Evolutionary conservation across 1,284 basidiomycete genomes (phyloP).

Genomic region (Apiotrichum mycotoxinovorans): DNA sequence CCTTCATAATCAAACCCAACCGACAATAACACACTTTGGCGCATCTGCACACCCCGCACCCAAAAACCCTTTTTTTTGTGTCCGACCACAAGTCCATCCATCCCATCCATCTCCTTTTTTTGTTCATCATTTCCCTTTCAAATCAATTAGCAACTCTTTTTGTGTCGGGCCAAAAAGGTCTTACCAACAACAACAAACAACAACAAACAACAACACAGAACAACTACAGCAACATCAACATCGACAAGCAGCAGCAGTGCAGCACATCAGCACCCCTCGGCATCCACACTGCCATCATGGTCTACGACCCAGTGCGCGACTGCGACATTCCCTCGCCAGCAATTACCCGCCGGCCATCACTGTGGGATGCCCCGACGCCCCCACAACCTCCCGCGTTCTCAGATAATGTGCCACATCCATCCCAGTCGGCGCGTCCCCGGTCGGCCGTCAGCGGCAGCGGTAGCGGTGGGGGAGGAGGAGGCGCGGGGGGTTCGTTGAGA

Average conservation of each 20-base stretch:
- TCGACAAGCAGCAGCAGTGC: not conserved
- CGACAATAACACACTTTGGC: too few species aligned
- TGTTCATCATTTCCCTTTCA: too few species aligned
- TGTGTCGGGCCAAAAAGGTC: too few species aligned
- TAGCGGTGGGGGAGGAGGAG: conserved; percentile 3
- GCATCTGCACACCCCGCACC: too few species aligned
- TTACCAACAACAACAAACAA: too few species aligned
- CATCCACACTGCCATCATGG: conserved; percentile 24
- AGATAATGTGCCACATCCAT: not conserved
- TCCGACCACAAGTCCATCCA: too few species aligned
- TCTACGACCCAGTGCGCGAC: conserved; percentile 47
- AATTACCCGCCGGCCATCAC: conserved; percentile 13
- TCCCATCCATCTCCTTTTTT: too few species aligned
- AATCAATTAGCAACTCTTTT: too few species aligned
- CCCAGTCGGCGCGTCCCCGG: not conserved
- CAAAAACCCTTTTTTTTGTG: too few species aligned
- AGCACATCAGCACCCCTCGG: not conserved
- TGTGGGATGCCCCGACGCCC: conserved; percentile 12
- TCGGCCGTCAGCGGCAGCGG: conserved; percentile 1
- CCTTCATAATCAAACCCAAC: too few species aligned
- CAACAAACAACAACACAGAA: too few species aligned
- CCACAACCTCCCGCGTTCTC: conserved; percentile 10
- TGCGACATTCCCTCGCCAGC: conserved; percentile 43
- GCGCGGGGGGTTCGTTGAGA: too few species aligned
- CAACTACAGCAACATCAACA: not conserved